Conservation (phyloP, 2,329 filamentous ascomycete species). For the Pestalotiopsis sp. region DNA sequence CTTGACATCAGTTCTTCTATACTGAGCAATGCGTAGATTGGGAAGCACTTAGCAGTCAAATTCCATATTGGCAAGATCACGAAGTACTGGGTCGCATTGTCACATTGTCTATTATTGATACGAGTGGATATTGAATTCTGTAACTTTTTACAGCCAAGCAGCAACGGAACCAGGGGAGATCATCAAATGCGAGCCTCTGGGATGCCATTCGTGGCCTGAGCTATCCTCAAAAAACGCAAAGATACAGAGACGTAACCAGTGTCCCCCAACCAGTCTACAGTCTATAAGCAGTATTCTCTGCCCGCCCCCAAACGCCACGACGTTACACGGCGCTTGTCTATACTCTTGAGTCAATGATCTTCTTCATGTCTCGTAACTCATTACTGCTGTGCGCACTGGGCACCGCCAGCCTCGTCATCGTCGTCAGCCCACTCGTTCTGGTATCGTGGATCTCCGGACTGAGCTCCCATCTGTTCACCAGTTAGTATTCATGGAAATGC, state of each 20-base stretch:
- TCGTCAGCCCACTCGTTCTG: slow-evolving; percentile 72
- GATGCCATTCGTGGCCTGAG: background rate
- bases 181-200: background rate
- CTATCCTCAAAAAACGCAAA: background rate
- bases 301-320: slow-evolving; percentile 6
- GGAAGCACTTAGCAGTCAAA: too few relatives aligned
- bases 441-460: slow-evolving; percentile 68
- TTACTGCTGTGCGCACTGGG: slow-evolving; percentile 78
- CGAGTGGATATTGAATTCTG: background rate
- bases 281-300: background rate
- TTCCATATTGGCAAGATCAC: background rate
- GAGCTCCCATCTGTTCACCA: slow-evolving; percentile 65
- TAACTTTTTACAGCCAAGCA: background rate
- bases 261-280: slow-evolving; percentile 1
- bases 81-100: background rate
- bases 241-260: background rate
- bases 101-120: background rate
- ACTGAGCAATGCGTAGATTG: too few relatives aligned
- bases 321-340: slow-evolving; percentile 12
- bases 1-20: background rate
- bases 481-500: slow-evolving; percentile 26
- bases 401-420: slow-evolving; percentile 65
- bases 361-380: slow-evolving; percentile 32
- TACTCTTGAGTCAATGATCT: slow-evolving; percentile 19
- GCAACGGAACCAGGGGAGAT: background rate